phyloP scores from a whole-genome alignment of 148 eudicot species.

The Euryodendron excelsum region DNA sequence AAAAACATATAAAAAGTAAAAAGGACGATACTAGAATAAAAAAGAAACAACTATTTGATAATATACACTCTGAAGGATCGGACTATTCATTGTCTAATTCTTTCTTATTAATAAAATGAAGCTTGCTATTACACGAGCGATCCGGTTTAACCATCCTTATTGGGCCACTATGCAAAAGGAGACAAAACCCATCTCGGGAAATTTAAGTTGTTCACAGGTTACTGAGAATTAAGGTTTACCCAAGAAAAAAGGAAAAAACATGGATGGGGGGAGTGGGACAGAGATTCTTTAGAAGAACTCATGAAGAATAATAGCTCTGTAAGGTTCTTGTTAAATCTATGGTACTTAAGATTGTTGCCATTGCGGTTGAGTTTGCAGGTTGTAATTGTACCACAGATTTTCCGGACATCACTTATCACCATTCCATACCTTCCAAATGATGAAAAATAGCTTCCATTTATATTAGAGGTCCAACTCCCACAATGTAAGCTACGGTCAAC shows the following conservation, averaged over 20 bases:
- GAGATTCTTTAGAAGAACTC: background rate
- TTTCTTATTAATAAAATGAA: background rate
- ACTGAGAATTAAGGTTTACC: background rate
- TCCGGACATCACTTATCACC: too few relatives aligned
- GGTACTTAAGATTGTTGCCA: too few relatives aligned
- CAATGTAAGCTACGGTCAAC: too few relatives aligned
- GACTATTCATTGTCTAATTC: background rate
- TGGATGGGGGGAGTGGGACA: background rate
- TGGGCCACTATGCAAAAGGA: background rate
- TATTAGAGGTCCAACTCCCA: too few relatives aligned
- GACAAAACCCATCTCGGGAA: background rate
- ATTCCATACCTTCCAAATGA: too few relatives aligned
- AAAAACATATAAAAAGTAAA: too few relatives aligned
- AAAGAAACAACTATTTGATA: too few relatives aligned
- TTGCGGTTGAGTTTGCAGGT: too few relatives aligned
- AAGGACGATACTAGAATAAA: too few relatives aligned
- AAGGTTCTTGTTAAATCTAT: background rate
- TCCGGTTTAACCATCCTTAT: too few relatives aligned
- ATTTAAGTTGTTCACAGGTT: background rate
- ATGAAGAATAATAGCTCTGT: background rate
- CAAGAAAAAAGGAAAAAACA: background rate
- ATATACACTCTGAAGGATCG: background rate
- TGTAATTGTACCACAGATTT: too few relatives aligned
- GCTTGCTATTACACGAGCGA: background rate
- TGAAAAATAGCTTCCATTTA: too few relatives aligned